phyloP scores from a whole-genome alignment of 192 early-diverging fungal species.

The Coemansia sp. region DNA sequence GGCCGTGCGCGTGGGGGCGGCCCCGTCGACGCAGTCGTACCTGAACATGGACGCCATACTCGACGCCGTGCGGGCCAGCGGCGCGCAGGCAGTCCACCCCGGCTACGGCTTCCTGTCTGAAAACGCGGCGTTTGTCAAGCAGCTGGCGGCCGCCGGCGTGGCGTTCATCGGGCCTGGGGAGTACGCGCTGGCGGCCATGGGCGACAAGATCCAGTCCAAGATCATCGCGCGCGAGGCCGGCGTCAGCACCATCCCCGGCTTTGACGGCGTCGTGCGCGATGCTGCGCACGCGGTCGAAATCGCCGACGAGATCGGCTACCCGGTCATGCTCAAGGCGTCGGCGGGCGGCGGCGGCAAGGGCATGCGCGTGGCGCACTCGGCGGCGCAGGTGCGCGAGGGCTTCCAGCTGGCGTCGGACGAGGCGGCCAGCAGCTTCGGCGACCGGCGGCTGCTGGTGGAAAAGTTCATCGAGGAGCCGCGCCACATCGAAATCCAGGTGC shows the following conservation, averaged over 20 bases:
- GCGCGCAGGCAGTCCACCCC: slow-evolving; percentile 92
- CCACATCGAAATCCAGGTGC: slow-evolving; percentile 77
- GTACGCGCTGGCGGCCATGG: slow-evolving; percentile 74
- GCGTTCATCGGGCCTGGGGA: slow-evolving; percentile 74
- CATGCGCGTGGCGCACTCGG: slow-evolving; percentile 77
- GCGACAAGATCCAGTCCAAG: slow-evolving; percentile 83
- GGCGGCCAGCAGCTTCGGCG: slow-evolving; percentile 84
- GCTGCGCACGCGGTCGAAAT: slow-evolving; percentile 77
- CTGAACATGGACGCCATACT: slow-evolving; percentile 81
- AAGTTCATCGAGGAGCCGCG: slow-evolving; percentile 87
- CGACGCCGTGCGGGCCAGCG: slow-evolving; percentile 71
- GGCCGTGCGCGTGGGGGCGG: slow-evolving; percentile 80
- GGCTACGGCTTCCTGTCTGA: slow-evolving; percentile 97
- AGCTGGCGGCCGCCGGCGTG: slow-evolving; percentile 71
- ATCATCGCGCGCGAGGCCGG: slow-evolving; percentile 71
- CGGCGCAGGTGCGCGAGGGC: slow-evolving; percentile 67
- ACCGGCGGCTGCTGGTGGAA: slow-evolving; percentile 87
- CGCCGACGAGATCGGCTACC: slow-evolving; percentile 70
- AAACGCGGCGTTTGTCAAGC: slow-evolving; percentile 80
- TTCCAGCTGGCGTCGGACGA: slow-evolving; percentile 81
- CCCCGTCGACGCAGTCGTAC: slow-evolving; percentile 80
- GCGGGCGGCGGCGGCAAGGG: slow-evolving; percentile 85
- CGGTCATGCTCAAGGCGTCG: slow-evolving; percentile 84
- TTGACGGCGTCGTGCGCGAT: slow-evolving; percentile 76
- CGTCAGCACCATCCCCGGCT: slow-evolving; percentile 86